Evolutionary conservation across 2,329 filamentous ascomycete species (phyloP).

Genomic region (Colletotrichum lupini): DNA sequence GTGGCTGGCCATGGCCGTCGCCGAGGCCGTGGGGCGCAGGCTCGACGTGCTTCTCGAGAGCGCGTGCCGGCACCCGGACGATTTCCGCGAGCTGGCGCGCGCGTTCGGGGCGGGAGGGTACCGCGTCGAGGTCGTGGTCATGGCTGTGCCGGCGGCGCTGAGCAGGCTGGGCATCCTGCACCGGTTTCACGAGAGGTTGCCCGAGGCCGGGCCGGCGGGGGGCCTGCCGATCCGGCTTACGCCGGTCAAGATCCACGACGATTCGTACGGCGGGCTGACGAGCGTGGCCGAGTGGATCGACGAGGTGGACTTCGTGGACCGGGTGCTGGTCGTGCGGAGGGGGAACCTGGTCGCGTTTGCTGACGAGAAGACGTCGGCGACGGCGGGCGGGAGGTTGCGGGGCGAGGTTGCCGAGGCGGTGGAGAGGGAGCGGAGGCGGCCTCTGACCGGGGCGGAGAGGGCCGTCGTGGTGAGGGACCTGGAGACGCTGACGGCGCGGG

Average conservation of each 20-base stretch:
- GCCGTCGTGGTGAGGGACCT: slow-evolving; percentile 40
- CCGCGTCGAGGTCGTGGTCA: slow-evolving; percentile 50
- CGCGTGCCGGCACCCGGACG: slow-evolving; percentile 55
- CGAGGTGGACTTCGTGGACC: slow-evolving; percentile 42
- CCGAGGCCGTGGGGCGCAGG: slow-evolving; percentile 43
- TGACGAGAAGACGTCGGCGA: neutral
- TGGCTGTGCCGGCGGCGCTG: slow-evolving; percentile 55
- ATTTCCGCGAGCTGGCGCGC: slow-evolving; percentile 50
- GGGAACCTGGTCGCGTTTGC: slow-evolving; percentile 49
- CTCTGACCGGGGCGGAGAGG: slow-evolving; percentile 42
- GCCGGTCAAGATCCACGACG: slow-evolving; percentile 56
- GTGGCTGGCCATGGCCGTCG: slow-evolving; percentile 56
- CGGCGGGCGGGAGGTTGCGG: neutral
- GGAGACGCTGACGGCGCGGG: slow-evolving; percentile 38
- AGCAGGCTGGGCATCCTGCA: slow-evolving; percentile 55
- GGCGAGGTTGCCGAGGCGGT: slow-evolving; percentile 40
- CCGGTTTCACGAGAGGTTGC: slow-evolving; percentile 49
- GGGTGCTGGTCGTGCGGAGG: slow-evolving; percentile 52
- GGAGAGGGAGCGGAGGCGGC: slow-evolving; percentile 41
- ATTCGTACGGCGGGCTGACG: slow-evolving; percentile 53
- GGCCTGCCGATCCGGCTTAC: slow-evolving; percentile 54
- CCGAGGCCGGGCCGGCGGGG: slow-evolving; percentile 46
- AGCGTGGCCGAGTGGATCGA: slow-evolving; percentile 52
- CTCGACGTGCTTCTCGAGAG: slow-evolving; percentile 56
- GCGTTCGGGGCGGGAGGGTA: slow-evolving; percentile 49